Evolutionary conservation across 2,329 filamentous ascomycete species (phyloP).

Genomic region (Harringtonia lauricola): DNA sequence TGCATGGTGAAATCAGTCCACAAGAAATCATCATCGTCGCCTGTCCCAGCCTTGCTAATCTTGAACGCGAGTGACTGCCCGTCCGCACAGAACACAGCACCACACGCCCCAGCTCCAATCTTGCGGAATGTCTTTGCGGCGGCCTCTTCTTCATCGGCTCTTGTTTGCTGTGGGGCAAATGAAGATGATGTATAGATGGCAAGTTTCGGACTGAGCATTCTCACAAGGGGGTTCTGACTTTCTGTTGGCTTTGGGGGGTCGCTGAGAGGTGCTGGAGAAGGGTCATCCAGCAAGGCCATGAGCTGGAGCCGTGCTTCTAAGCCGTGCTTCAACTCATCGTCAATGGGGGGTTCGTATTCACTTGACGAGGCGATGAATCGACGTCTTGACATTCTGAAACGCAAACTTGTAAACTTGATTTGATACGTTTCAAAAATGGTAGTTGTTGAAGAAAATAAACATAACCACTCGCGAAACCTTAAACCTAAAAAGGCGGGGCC

Average conservation of each 20-base stretch:
- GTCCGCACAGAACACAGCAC: conserved; percentile 7
- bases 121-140: neutral
- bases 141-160: neutral
- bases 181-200: neutral
- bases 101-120: conserved; percentile 10
- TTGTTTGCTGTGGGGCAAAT: neutral
- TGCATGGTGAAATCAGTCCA: conserved; percentile 10
- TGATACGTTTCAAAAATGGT: no score
- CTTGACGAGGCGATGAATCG: neutral
- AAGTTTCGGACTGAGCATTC: neutral
- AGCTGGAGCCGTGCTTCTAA: neutral
- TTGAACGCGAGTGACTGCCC: conserved; percentile 5
- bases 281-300: neutral
- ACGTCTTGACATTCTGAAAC: neutral
- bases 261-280: neutral
- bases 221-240: neutral
- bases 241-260: neutral
- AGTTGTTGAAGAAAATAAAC: no score
- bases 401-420: no score
- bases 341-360: neutral
- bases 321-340: neutral
- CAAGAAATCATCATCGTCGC: conserved; percentile 2
- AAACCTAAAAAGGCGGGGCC: no score
- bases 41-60: conserved; percentile 7
- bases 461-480: no score